Conservation (phyloP, 306 rosid species). For the Vachellia pachyceras region DNA sequence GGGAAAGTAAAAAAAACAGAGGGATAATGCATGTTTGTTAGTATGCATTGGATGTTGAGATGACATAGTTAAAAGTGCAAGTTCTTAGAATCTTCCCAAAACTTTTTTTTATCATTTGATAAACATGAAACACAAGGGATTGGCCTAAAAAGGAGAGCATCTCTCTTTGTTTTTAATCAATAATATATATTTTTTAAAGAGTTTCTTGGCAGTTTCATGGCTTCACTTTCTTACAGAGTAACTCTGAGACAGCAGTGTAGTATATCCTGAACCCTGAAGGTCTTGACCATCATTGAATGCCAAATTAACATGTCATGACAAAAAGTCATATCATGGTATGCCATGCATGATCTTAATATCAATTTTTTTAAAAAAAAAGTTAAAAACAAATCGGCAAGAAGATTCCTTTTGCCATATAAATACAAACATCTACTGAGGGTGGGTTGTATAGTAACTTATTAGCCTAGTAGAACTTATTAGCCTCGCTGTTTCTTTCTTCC, state of each 20-base stretch:
- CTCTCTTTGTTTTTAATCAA: conserved; percentile 16
- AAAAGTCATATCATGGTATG: conserved; percentile 50
- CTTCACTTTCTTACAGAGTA: conserved; percentile 39
- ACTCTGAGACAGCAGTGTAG: conserved; percentile 33
- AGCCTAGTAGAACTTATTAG: conserved; percentile 45
- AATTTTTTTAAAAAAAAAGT: too few species aligned
- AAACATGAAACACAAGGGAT: conserved; percentile 37
- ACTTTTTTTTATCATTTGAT: conserved; percentile 36
- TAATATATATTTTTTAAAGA: conserved; percentile 15
- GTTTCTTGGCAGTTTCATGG: conserved; percentile 57
- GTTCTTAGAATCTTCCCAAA: conserved; percentile 64
- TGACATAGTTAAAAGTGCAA: conserved; percentile 35
- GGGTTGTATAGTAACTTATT: conserved; percentile 33
- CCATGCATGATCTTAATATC: conserved; percentile 38
- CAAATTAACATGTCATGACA: conserved; percentile 56
- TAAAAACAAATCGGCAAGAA: neutral
- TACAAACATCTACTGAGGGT: conserved; percentile 40
- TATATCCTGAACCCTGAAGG: conserved; percentile 16
- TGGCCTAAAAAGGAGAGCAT: conserved; percentile 34
- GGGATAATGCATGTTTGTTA: conserved; percentile 22
- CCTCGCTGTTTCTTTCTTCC: conserved; percentile 17
- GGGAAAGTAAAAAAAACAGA: neutral
- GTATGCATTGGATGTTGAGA: conserved; percentile 43
- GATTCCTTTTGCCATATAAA: conserved; percentile 43
- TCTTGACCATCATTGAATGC: conserved; percentile 38